Conservation (phyloP, 768 basidiomycete species). For the Amanita muscaria region DNA sequence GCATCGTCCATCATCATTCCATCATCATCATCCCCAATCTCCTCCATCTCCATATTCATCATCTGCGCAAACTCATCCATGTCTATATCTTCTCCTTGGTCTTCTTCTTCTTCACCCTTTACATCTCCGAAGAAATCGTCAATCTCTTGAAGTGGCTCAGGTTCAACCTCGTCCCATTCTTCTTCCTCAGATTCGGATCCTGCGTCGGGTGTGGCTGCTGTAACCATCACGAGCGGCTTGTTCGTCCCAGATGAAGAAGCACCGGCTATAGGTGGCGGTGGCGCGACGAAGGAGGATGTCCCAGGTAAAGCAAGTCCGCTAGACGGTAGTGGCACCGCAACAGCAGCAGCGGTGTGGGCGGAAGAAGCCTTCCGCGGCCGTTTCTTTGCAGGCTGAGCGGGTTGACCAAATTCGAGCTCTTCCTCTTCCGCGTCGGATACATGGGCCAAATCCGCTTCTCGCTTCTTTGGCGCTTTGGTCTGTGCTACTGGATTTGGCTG, state of each 20-base stretch:
- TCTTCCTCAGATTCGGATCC: constrained; percentile 7
- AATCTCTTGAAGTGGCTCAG: not conserved
- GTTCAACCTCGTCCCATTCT: constrained; percentile 10
- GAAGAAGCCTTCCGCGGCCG: constrained; percentile 1
- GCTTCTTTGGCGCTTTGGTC: constrained; percentile 15
- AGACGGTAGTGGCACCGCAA: not conserved
- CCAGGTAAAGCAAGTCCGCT: constrained; percentile 8
- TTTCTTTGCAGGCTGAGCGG: constrained; percentile 31
- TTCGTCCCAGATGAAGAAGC: constrained; percentile 1
- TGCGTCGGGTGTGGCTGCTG: not conserved
- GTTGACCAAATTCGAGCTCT: constrained; percentile 39
- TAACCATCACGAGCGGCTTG: not conserved
- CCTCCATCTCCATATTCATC: constrained; percentile 3
- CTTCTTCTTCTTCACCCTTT: not conserved
- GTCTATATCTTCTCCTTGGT: constrained; percentile 5
- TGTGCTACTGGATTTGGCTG: constrained; percentile 2
- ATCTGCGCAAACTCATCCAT: constrained; percentile 7
- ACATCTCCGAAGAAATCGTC: constrained; percentile 3
- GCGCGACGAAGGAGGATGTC: constrained; percentile 4
- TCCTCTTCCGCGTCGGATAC: constrained; percentile 35
- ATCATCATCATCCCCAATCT: not conserved
- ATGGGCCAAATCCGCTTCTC: constrained; percentile 16
- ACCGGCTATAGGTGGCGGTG: constrained; percentile 3
- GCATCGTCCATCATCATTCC: not conserved
- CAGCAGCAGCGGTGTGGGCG: not conserved